These are phyloP conservation scores for Calonectria pauciramosa DNA, from an alignment of 2,329 filamentous ascomycete species.

Conservation along the genomic window DNA sequence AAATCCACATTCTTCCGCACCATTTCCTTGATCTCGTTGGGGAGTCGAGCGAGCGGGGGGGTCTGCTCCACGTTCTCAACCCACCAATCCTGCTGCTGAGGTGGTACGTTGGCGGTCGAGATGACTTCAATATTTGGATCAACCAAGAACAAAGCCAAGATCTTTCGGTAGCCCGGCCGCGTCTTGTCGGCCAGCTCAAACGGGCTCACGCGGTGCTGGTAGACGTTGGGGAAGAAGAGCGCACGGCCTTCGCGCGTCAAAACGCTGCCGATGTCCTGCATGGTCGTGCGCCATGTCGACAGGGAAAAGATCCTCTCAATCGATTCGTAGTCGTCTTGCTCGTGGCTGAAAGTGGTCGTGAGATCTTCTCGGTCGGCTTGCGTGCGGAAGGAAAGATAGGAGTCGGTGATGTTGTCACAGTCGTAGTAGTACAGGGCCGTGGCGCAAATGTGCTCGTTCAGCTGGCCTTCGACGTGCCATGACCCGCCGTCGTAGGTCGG, in stretches of 20 bases:
- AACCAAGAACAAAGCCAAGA: slow-evolving; percentile 72
- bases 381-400: slow-evolving; percentile 66
- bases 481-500: slow-evolving; percentile 66
- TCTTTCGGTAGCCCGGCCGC: slow-evolving; percentile 70
- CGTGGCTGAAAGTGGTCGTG: slow-evolving; percentile 24
- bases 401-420: slow-evolving; percentile 69
- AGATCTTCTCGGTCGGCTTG: slow-evolving; percentile 47
- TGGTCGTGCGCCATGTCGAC: slow-evolving; percentile 17
- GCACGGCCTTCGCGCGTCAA: slow-evolving; percentile 62
- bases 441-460: slow-evolving; percentile 75
- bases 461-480: slow-evolving; percentile 70
- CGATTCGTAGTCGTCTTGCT: slow-evolving; percentile 49
- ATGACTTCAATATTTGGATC: slow-evolving; percentile 65
- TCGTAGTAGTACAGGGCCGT: slow-evolving; percentile 76
- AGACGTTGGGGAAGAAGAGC: slow-evolving; percentile 68
- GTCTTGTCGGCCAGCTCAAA: slow-evolving; percentile 67
- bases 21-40: slow-evolving; percentile 39
- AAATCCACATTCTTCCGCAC: slow-evolving; percentile 38
- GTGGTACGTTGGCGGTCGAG: slow-evolving; percentile 59
- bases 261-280: slow-evolving; percentile 61
- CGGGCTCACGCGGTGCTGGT: slow-evolving; percentile 65
- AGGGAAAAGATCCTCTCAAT: slow-evolving; percentile 54
- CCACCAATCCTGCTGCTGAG: slow-evolving; percentile 59
- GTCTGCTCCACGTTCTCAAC: background rate
- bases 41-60: slow-evolving; percentile 25